Base-by-base conservation (phyloP, 2,329 filamentous ascomycete genomes). In the Colletotrichum cereale region DNA sequence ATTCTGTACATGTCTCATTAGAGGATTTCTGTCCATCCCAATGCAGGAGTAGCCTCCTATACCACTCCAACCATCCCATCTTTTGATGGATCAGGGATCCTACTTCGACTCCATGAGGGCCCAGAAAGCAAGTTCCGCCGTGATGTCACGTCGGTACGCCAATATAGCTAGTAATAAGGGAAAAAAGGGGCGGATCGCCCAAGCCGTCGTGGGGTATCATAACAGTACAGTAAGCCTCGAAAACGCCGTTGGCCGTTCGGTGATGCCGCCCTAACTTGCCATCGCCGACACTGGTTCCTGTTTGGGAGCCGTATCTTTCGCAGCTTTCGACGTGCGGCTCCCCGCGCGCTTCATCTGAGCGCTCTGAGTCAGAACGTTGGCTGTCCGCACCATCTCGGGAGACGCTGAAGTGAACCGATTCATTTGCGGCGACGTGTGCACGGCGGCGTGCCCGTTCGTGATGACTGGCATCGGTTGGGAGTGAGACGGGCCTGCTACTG, bases 121-220 rank as follows among this genome's bases (percentile, higher is more conserved):
- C 57, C 38, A 63, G 53, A 40, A 38, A 50, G 29, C 40, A 58
- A 48, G 36, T 36, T n/a, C 57, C 52, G n/a, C 18, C 52, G 58
- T 44, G 18, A 18, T 24, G 7, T 31, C 29, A 55, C 57, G 38
- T 31, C 44, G 38, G 52, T 42, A 38, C 34, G 47, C 52, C 52
- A 63, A 53, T 52, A n/a, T 42, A 57, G 40, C 44, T 62, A 57
- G 24, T 34, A 36, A 55, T 21, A 24, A 36, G 7, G 7, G 11
- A 21, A n/a, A 11, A 50, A 47, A 26, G 40, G 70, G 61, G 66
- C 53, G 34, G 31, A 31, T 38, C 55, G 70, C 70, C 70, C 67
- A 34, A 65, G 70, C 67, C 70, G 70, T 71, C 66, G 62, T 72
- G 70, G 70, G 70, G 70, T 72, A 72, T 72, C 70, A 72, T 72